A percentile compares a stretch with the other conserved stretches of the same genome.
Evolutionary conservation across 306 rosid species (phyloP).

Genomic region (Erythrophleum fordii): DNA sequence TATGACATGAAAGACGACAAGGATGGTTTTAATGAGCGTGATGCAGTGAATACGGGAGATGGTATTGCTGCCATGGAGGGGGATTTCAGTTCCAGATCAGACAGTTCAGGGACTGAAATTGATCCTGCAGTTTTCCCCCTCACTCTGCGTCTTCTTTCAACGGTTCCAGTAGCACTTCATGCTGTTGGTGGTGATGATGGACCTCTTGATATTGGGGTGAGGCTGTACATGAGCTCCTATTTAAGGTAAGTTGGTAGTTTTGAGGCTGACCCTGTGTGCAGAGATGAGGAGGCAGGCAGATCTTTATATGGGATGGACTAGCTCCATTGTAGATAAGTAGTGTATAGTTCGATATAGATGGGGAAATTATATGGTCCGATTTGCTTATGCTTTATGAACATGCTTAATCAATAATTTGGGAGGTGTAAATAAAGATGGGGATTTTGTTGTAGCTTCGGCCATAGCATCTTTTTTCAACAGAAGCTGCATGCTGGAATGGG

Average conservation of each 20-base stretch:
- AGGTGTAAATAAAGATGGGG: conserved; percentile 40
- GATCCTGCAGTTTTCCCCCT: conserved; percentile 72
- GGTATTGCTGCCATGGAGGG: conserved; percentile 30
- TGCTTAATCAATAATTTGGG: conserved; percentile 31
- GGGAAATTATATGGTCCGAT: conserved; percentile 20
- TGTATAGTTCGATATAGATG: conserved; percentile 40
- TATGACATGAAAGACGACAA: conserved; percentile 47
- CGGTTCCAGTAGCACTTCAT: conserved; percentile 81
- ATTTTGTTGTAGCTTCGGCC: conserved; percentile 40
- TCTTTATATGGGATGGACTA: conserved; percentile 16
- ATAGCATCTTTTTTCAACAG: conserved; percentile 39
- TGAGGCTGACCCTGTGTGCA: conserved; percentile 26
- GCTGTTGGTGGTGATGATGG: conserved; percentile 88
- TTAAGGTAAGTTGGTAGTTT: conserved; percentile 46
- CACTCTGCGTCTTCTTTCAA: conserved; percentile 65
- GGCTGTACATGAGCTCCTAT: conserved; percentile 84
- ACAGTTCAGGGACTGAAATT: conserved; percentile 44
- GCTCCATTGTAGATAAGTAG: conserved; percentile 42
- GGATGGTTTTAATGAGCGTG: conserved; percentile 37
- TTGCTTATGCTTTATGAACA: conserved; percentile 38
- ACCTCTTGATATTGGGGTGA: conserved; percentile 75
- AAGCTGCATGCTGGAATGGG: conserved; percentile 54
- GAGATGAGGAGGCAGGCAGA: conserved; percentile 30
- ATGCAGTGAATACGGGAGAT: conserved; percentile 45
- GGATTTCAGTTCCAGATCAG: conserved; percentile 29